Base-by-base conservation (phyloP, 2,329 filamentous ascomycete species). In the Aureobasidium pullulans region DNA sequence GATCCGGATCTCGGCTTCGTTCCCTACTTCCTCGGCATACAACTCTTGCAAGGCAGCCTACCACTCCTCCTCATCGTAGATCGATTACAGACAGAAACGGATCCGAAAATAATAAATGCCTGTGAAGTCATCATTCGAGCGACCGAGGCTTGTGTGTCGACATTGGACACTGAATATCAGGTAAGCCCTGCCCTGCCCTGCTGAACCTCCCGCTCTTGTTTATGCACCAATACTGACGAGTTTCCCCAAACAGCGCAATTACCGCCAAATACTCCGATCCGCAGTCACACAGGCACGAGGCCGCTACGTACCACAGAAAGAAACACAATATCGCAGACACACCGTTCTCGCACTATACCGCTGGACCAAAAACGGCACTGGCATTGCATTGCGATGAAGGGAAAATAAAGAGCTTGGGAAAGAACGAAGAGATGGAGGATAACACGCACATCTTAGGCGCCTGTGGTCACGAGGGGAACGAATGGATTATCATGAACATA, bases 41-140 rank as follows among this genome's bases (percentile, higher is more conserved):
- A 59, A 32, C 15, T 59, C 1, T 23, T 59, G 10, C 57, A 59
- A 34, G 57, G 57, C 32, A 59, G 57, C 53, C 48, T 59, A 4
- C 57, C 57, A 8, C 48, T 59, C 16, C 37, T 59, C 29, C n/a
- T 59, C 2, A 59, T 59, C 9, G 57, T 59, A 16, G 57, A 59
- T 59, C 57, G 57, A 44, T n/a, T 59, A n/a, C 57, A 59, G 23
- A 59, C 57, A 39, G 57, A 59, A 39, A 59, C 57, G 3, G 57
- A 59, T 32, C 40, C 47, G 15, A 59, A 59, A 19, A 59, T 59
- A 6, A 59, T 59, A 9, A 44, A 59, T 23, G 57, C 57, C 4
- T 59, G 57, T n/a, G 57, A 59, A 23, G 57, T 59, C 57, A 59
- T 59, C 23, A 59, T 59, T 39, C 57, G 57, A 8, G 57, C 57